Conservation (phyloP, 768 basidiomycete species). For the Calocera cornea region DNA sequence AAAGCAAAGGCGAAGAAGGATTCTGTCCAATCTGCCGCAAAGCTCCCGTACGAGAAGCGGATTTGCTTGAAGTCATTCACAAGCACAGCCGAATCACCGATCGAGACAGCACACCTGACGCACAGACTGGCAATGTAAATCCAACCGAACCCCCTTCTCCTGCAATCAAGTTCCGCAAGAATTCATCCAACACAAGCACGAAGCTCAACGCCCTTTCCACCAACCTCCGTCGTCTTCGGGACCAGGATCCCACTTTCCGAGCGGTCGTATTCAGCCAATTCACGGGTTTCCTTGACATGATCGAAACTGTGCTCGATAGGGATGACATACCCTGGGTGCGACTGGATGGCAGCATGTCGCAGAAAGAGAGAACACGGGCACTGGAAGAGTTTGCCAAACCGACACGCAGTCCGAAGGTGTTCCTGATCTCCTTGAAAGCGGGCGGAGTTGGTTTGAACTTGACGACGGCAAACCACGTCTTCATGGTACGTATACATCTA, state of each 20-base stretch:
- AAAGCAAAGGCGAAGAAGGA: slow-evolving; percentile 54
- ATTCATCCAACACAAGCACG: slow-evolving; percentile 79
- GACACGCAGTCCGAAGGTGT: slow-evolving; percentile 56
- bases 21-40: slow-evolving; percentile 62
- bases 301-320: slow-evolving; percentile 53
- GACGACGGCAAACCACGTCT: slow-evolving; percentile 71
- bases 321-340: slow-evolving; percentile 58
- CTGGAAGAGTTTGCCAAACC: slow-evolving; percentile 62
- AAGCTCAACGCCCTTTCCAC: slow-evolving; percentile 75
- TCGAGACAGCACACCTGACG: slow-evolving; percentile 8
- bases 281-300: slow-evolving; percentile 74
- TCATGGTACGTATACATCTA: slow-evolving; percentile 43
- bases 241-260: slow-evolving; percentile 63
- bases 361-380: slow-evolving; percentile 64
- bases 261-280: slow-evolving; percentile 87
- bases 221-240: slow-evolving; percentile 48
- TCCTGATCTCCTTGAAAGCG: slow-evolving; percentile 72
- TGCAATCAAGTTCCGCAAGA: slow-evolving; percentile 49
- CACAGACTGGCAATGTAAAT: neutral
- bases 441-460: slow-evolving; percentile 85
- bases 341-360: slow-evolving; percentile 86
- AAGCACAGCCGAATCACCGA: slow-evolving; percentile 12
- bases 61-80: slow-evolving; percentile 21
- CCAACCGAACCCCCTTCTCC: slow-evolving; percentile 18
- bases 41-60: slow-evolving; percentile 20